Percentiles rank a stretch among this genome's conserved stretches.
Conservation (phyloP, 495 filamentous ascomycete genomes). For the Aspergillus campestris region DNA sequence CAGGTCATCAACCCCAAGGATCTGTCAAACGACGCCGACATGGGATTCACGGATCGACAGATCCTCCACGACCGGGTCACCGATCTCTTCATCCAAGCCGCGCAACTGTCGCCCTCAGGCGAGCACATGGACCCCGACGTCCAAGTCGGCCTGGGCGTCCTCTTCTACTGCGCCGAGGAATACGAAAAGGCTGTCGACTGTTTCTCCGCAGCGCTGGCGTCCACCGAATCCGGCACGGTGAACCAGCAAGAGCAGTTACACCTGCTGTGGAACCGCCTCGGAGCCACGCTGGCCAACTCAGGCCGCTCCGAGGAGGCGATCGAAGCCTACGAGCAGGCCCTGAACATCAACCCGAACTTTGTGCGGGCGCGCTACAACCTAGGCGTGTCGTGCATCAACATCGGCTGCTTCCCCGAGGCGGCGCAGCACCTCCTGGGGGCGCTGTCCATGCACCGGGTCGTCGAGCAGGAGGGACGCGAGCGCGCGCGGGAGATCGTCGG, state of each 20-base stretch:
- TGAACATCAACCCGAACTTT: slow-evolving; percentile 86
- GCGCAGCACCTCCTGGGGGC: slow-evolving; percentile 92
- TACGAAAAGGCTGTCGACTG: slow-evolving; percentile 99
- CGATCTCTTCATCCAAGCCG: slow-evolving; percentile 81
- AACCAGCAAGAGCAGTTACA: slow-evolving; percentile 75
- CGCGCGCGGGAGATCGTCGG: slow-evolving; percentile 75
- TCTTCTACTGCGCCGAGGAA: slow-evolving; percentile 96
- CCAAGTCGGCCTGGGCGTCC: slow-evolving; percentile 91
- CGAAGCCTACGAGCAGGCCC: slow-evolving; percentile 86
- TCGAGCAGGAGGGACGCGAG: slow-evolving; percentile 76
- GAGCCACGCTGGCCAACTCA: slow-evolving; percentile 90
- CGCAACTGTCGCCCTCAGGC: slow-evolving; percentile 80
- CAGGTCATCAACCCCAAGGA: slow-evolving; percentile 58
- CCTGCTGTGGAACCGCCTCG: slow-evolving; percentile 95
- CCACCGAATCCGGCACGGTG: slow-evolving; percentile 64
- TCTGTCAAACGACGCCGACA: slow-evolving; percentile 59
- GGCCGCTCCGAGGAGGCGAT: slow-evolving; percentile 92
- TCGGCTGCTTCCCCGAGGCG: slow-evolving; percentile 86
- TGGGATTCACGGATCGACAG: slow-evolving; percentile 89
- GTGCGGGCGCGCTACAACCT: slow-evolving; percentile 96
- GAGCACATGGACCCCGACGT: slow-evolving; percentile 95
- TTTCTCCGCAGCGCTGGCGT: slow-evolving; percentile 81
- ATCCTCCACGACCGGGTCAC: slow-evolving; percentile 85
- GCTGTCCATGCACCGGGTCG: slow-evolving; percentile 91
- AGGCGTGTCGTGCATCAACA: slow-evolving; percentile 94